phyloP scores from a whole-genome alignment of 2,329 filamentous ascomycete genomes.

The Nemania serpens region DNA sequence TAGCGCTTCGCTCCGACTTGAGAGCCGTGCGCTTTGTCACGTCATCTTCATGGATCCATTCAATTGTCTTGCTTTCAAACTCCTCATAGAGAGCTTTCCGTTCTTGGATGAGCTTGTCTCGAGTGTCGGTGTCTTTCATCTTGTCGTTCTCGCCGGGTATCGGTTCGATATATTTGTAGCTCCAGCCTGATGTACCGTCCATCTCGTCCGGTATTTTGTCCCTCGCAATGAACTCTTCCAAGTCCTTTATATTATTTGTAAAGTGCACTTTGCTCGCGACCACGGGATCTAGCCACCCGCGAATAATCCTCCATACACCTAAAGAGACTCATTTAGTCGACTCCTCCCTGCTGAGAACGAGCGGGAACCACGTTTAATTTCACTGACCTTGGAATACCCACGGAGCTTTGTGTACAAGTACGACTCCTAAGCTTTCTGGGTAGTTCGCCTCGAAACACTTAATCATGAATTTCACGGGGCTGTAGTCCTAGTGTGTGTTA shows the following conservation, averaged over 20 bases:
- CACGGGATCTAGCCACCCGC: conserved; percentile 94
- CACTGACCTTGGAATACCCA: conserved; percentile 89
- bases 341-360: conserved; percentile 30
- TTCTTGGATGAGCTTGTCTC: conserved; percentile 66
- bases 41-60: conserved; percentile 69
- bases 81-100: conserved; percentile 69
- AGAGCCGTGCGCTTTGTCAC: conserved; percentile 53
- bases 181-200: conserved; percentile 84
- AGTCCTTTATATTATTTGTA: conserved; percentile 78
- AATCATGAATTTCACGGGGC: conserved; percentile 98
- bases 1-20: conserved; percentile 60
- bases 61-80: conserved; percentile 74
- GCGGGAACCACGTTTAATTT: conserved; percentile 27
- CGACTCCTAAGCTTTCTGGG: conserved; percentile 85
- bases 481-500: conserved; percentile 71
- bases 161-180: conserved; percentile 82
- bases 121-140: conserved; percentile 69
- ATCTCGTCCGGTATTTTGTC: conserved; percentile 79
- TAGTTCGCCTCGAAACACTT: conserved; percentile 99
- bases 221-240: conserved; percentile 75
- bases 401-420: conserved; percentile 93
- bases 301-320: conserved; percentile 95
- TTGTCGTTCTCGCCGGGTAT: conserved; percentile 73
- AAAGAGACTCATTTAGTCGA: conserved; percentile 43
- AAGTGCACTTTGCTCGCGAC: conserved; percentile 95